Evolutionary conservation across 345 rosid genomes (phyloP).

Genomic region (Leavenworthia alabamica): DNA sequence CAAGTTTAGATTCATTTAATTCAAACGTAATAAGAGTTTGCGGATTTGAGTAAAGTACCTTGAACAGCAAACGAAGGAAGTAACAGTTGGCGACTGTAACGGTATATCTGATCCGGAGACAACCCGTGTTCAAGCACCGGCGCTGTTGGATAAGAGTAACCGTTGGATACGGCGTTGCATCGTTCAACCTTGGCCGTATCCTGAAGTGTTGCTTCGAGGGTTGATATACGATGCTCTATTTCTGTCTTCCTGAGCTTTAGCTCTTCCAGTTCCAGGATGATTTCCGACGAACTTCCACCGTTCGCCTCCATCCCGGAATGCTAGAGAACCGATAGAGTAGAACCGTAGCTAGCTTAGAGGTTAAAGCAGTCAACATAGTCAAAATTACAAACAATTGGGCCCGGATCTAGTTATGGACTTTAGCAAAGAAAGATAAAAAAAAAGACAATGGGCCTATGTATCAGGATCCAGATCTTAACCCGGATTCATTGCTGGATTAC

Average conservation of each 20-base stretch:
- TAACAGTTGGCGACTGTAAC: slow-evolving; percentile 91
- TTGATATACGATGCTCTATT: too few relatives aligned
- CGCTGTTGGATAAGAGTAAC: slow-evolving; percentile 24
- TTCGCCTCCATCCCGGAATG: slow-evolving; percentile 33
- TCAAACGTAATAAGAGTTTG: not conserved
- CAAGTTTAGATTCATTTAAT: not conserved
- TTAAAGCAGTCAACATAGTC: too few relatives aligned
- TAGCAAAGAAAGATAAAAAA: too few relatives aligned
- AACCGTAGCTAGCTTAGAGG: slow-evolving; percentile 24
- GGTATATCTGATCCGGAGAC: slow-evolving; percentile 58
- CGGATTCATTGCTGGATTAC: too few relatives aligned
- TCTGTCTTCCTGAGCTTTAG: slow-evolving; percentile 45
- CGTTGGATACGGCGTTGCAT: too few relatives aligned
- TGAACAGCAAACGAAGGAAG: slow-evolving; percentile 83
- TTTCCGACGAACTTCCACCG: slow-evolving; percentile 26
- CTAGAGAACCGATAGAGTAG: not conserved
- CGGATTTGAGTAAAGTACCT: slow-evolving; percentile 41
- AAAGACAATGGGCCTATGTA: too few relatives aligned
- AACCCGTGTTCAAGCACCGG: slow-evolving; percentile 48
- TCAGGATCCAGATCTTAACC: too few relatives aligned
- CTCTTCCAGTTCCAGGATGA: slow-evolving; percentile 38
- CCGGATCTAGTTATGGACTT: too few relatives aligned
- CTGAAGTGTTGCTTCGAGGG: too few relatives aligned
- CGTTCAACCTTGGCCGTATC: too few relatives aligned
- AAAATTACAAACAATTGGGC: too few relatives aligned